Evolutionary conservation across 805 yeast species (phyloP), one percentile per base, ranked within the genome.

Genomic region (Isabelozyma gotoi): DNA sequence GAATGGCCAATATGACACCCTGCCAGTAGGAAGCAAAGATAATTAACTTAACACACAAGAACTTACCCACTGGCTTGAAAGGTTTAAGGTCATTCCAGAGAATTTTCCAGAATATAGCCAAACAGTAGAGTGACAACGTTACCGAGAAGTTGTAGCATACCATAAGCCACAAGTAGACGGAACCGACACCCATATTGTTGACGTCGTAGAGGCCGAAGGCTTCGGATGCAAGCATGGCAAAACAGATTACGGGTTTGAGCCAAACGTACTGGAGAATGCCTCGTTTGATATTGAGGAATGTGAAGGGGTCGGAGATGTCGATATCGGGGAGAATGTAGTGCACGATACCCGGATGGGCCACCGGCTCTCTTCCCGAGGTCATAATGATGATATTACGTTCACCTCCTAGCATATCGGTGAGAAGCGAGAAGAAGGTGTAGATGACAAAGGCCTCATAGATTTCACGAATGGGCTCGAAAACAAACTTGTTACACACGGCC

Each of bases 1-100:
- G 55, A 1, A 80, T 56, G 4, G 81, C 80, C 36, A 87, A 66
- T 1, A 82, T 50, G 7, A 85, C 67, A 0, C 95, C 89, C 60
- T 94, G 99, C 99, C 99, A 94, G 61, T 90, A 94, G n/a, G 96
- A 87, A 18, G 97, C 98, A 73, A 94, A 94, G 39, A 94, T 91
- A 42, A 94, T 89, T 49, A 90, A 74, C 59, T 94, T 94, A 38
- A 94, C 96, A 67, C 97, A 90, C 33, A 94, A 62, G 61, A 94
- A 94, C 65, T 91, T 91, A 8, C 95, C 90, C 78, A 94, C 82
- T 3, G 98, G 98, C 42, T 88, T 78, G 68, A 84, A 91, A 1
- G 84, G 86, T 41, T 70, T 76, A 51, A 94, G 73, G 54, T 91
- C 97, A 2, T 58, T 60, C 67, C 86, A 82, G n/a, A 94, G 71